phyloP scores from a whole-genome alignment of 1,139 yeast species.

The Geotrichum klebahnii region DNA sequence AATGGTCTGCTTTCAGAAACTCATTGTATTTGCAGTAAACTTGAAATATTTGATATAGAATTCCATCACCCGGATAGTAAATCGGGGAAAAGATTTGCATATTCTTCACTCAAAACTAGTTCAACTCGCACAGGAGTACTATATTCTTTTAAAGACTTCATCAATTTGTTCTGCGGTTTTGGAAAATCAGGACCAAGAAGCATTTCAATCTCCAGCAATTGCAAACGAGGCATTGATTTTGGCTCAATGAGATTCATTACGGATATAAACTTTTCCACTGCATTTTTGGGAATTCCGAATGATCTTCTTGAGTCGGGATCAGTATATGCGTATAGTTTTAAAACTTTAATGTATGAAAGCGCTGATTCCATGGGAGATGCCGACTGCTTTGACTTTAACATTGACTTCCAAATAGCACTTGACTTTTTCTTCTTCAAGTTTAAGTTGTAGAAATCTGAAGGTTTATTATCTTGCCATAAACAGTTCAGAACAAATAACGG shows the following conservation, averaged over 20 bases:
- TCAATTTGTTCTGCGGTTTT: neutral
- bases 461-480: neutral
- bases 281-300: neutral
- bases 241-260: neutral
- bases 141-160: neutral
- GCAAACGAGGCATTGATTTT: neutral
- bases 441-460: neutral
- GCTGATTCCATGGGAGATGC: neutral
- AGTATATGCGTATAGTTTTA: neutral
- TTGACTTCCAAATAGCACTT: neutral
- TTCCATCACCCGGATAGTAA: neutral
- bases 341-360: neutral
- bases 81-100: neutral
- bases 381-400: neutral
- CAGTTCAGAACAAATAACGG: slow-evolving; percentile 2
- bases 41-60: no score
- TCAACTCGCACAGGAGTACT: neutral
- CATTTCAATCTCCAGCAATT: neutral
- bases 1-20: no score
- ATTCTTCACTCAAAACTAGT: neutral
- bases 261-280: neutral
- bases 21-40: no score
- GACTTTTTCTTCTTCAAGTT: neutral
- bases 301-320: neutral
- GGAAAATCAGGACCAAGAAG: neutral